Percentiles rank a stretch among this genome's conserved stretches.
Evolutionary conservation across 257 asterid species (phyloP).

Genomic region (Petrea volubilis): DNA sequence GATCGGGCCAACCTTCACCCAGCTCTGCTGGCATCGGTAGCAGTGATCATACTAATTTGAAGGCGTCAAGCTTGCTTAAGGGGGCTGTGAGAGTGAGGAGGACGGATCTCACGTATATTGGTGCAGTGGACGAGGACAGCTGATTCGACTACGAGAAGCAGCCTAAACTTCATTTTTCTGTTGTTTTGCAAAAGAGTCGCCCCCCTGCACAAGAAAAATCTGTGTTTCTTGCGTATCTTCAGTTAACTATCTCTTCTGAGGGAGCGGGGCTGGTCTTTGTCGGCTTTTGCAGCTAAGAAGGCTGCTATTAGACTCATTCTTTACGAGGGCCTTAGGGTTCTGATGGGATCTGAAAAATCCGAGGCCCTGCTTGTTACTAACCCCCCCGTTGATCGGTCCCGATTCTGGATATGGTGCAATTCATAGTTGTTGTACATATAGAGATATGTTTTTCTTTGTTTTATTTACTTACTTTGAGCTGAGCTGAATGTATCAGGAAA

Average conservation of each 20-base stretch:
- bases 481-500: conserved; percentile 45
- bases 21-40: conserved; percentile 47
- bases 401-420: conserved; percentile 36
- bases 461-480: conserved; percentile 26
- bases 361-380: conserved; percentile 54
- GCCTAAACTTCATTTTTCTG: conserved; percentile 22
- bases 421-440: conserved; percentile 42
- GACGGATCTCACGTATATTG: conserved; percentile 81
- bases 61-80: conserved; percentile 74
- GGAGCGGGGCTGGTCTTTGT: conserved; percentile 16
- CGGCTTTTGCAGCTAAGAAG: conserved; percentile 36
- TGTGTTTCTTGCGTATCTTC: conserved; percentile 8
- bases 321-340: conserved; percentile 34
- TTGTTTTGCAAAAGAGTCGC: conserved; percentile 20
- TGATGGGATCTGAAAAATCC: conserved; percentile 24
- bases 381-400: conserved; percentile 46
- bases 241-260: conserved; percentile 15
- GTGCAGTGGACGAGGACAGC: conserved; percentile 89
- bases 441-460: conserved; percentile 23
- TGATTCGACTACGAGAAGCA: conserved; percentile 32
- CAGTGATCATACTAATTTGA: conserved; percentile 63
- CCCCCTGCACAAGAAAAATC: conserved; percentile 25
- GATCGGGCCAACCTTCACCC: conserved; percentile 60
- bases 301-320: conserved; percentile 49
- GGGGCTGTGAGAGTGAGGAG: conserved; percentile 85